Evolutionary conservation across 2,329 filamentous ascomycete genomes (phyloP).

Genomic region (Fusarium duplospermum): DNA sequence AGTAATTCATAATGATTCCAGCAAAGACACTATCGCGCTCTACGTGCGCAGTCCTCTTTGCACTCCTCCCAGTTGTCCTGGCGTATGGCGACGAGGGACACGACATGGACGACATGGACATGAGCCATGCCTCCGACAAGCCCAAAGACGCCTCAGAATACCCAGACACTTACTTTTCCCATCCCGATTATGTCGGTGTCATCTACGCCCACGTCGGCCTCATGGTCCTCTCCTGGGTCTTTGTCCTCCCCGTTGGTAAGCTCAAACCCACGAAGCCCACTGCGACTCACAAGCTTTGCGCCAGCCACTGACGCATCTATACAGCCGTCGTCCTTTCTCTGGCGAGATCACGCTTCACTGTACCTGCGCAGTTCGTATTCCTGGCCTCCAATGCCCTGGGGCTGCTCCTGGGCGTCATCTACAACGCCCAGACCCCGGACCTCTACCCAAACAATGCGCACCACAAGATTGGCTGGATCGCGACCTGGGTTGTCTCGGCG

Average conservation of each 20-base stretch:
- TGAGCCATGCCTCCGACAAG: slow-evolving; percentile 32
- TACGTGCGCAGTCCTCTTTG: slow-evolving; percentile 11
- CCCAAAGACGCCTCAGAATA: slow-evolving; percentile 48
- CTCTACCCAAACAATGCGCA: slow-evolving; percentile 91
- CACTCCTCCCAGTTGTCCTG: slow-evolving; percentile 32
- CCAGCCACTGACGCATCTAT: slow-evolving; percentile 12
- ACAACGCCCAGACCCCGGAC: slow-evolving; percentile 85
- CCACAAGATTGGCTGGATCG: slow-evolving; percentile 87
- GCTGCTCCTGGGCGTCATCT: slow-evolving; percentile 73
- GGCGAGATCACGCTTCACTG: slow-evolving; percentile 78
- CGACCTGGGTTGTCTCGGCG: slow-evolving; percentile 76
- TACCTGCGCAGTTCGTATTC: slow-evolving; percentile 77
- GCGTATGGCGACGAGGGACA: slow-evolving; percentile 32
- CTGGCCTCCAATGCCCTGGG: slow-evolving; percentile 72
- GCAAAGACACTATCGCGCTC: background rate
- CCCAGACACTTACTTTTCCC: slow-evolving; percentile 69
- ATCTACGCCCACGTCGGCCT: slow-evolving; percentile 78
- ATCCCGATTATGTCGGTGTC: slow-evolving; percentile 62
- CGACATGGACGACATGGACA: slow-evolving; percentile 17
- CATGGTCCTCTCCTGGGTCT: slow-evolving; percentile 78
- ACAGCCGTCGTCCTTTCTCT: slow-evolving; percentile 88
- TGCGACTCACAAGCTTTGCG: background rate
- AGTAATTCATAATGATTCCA: slow-evolving; percentile 1
- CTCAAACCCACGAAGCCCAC: slow-evolving; percentile 18
- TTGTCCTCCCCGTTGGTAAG: slow-evolving; percentile 79